These are phyloP conservation scores for Coemansia sp. DNA, from an alignment of 192 early-diverging fungal genomes.

Conservation along the genomic window DNA sequence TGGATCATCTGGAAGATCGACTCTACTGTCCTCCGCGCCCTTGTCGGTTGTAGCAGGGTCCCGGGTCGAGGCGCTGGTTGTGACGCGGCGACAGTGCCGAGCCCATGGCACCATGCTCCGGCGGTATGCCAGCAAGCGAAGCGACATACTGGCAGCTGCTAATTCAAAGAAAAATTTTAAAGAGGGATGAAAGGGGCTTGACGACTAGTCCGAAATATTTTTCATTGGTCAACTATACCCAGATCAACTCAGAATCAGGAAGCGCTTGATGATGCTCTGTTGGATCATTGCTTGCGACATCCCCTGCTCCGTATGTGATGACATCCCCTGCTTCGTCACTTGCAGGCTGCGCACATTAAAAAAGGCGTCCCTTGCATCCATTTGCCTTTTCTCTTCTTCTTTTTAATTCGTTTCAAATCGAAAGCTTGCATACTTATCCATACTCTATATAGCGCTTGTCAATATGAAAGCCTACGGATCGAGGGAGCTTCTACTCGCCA, in stretches of 20 bases:
- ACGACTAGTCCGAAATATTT: not conserved
- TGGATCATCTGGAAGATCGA: not conserved
- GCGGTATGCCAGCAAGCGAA: slow-evolving; percentile 5
- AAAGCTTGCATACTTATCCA: too few species aligned
- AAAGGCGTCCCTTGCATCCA: too few species aligned
- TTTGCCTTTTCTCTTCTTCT: not conserved
- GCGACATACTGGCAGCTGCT: not conserved
- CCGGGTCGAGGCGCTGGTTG: not conserved
- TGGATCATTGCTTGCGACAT: too few species aligned
- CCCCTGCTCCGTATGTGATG: too few species aligned
- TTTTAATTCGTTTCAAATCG: not conserved
- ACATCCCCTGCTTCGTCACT: too few species aligned
- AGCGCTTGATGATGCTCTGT: not conserved
- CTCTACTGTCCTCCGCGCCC: not conserved
- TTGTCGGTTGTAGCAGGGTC: not conserved
- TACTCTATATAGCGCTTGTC: too few species aligned
- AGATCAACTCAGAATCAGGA: slow-evolving; percentile 1
- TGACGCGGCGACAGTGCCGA: not conserved
- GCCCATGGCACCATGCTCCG: not conserved
- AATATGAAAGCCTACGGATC: not conserved
- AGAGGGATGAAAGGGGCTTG: not conserved
- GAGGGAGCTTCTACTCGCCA: not conserved
- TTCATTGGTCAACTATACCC: not conserved
- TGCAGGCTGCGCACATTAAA: too few species aligned
- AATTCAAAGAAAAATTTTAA: not conserved